Percentiles rank a stretch among this genome's conserved stretches.
Evolutionary conservation across 441 rosid species (phyloP).

Genomic region (Arabidopsis hybrid): DNA sequence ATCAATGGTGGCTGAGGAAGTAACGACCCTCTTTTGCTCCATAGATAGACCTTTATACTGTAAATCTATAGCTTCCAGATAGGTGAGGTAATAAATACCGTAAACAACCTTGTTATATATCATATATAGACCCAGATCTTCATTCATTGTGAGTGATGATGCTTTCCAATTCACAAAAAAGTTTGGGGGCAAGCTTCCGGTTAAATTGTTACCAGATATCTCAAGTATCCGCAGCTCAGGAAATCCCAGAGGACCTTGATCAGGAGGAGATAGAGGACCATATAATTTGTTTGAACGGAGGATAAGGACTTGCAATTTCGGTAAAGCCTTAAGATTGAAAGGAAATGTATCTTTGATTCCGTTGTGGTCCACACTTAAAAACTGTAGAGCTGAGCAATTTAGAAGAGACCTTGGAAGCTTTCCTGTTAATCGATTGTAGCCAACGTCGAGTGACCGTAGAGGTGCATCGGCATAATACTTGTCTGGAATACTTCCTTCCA

Average conservation of each 20-base stretch:
- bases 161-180: slow-evolving; percentile 23
- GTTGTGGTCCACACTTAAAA: slow-evolving; percentile 55
- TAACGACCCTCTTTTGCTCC: neutral
- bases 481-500: slow-evolving; percentile 17
- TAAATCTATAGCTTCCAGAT: neutral
- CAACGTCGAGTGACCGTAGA: slow-evolving; percentile 2
- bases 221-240: neutral
- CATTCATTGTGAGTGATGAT: neutral
- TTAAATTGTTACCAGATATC: slow-evolving; percentile 1
- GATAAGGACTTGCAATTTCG: slow-evolving; percentile 12
- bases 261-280: slow-evolving; percentile 10
- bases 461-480: neutral
- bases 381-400: slow-evolving; percentile 47
- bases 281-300: slow-evolving; percentile 1
- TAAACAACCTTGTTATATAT: no score
- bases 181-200: neutral
- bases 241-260: neutral
- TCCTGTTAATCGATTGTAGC: slow-evolving; percentile 48
- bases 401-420: slow-evolving; percentile 51
- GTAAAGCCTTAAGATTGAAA: slow-evolving; percentile 48
- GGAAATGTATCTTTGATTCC: slow-evolving; percentile 54
- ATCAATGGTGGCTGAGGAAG: neutral
- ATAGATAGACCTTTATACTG: neutral
- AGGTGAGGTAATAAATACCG: no score
- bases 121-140: slow-evolving; percentile 10